phyloP scores from a whole-genome alignment of 192 early-diverging fungal species.

The Linnemannia exigua region DNA sequence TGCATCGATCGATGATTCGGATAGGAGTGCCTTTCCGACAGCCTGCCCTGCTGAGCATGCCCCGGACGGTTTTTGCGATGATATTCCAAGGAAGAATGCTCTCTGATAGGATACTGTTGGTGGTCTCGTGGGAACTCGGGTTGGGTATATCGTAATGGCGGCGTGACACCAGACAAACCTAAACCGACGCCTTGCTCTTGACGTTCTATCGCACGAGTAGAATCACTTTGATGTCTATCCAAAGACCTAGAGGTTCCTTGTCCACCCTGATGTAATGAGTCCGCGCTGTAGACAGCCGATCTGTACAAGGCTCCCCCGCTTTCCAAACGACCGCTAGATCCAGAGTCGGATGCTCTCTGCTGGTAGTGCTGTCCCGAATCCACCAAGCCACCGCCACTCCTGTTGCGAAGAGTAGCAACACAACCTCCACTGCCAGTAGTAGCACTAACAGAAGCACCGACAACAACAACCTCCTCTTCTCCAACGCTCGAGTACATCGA shows the following conservation, averaged over 20 bases:
- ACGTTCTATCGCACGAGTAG: not conserved
- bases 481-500: constrained; percentile 29
- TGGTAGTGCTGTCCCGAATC: not conserved
- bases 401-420: not conserved
- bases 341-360: not conserved
- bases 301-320: not conserved
- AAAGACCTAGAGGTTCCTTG: not conserved
- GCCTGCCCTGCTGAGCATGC: not conserved
- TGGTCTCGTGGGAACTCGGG: not conserved
- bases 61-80: not conserved
- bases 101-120: not conserved
- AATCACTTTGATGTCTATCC: not conserved
- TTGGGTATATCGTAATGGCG: not conserved
- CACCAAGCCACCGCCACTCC: not conserved
- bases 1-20: not conserved
- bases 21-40: not conserved
- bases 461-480: constrained; percentile 1
- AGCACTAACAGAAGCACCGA: too few relatives aligned
- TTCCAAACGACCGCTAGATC: not conserved
- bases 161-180: not conserved
- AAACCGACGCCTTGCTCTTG: not conserved
- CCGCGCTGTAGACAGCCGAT: not conserved
- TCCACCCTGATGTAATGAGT: constrained; percentile 24
- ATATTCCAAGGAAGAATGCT: not conserved
- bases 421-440: too few relatives aligned